Evolutionary conservation across 176 grass and related monocot species (phyloP).

Genomic region (Musa acuminata): DNA sequence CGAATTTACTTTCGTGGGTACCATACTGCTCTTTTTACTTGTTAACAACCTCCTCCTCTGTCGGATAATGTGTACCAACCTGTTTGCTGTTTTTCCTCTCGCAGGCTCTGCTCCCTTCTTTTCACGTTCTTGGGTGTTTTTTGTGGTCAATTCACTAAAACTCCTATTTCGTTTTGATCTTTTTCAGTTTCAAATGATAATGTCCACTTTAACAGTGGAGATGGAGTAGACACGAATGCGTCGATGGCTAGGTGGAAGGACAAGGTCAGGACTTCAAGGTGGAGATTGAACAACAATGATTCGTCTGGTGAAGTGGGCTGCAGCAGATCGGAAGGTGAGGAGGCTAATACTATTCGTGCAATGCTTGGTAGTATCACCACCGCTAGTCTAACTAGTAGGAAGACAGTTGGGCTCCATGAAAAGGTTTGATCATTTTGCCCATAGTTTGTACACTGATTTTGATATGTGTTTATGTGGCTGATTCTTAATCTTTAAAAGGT

Average conservation of each 20-base stretch:
- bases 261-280: conserved; percentile 35
- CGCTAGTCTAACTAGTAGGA: conserved; percentile 24
- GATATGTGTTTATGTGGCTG: conserved; percentile 8
- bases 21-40: not conserved
- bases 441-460: conserved; percentile 9
- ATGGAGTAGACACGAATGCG: conserved; percentile 4
- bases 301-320: conserved; percentile 6
- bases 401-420: conserved; percentile 31
- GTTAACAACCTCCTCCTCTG: not conserved
- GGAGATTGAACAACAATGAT: conserved; percentile 34
- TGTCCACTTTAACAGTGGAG: not conserved
- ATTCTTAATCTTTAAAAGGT: conserved; percentile 26
- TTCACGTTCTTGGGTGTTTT: not conserved
- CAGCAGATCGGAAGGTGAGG: not conserved
- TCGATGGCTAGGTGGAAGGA: conserved; percentile 20
- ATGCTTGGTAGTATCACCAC: conserved; percentile 11
- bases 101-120: not conserved
- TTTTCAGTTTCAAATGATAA: conserved; percentile 12
- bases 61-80: not conserved
- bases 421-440: conserved; percentile 34
- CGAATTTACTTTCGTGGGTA: conserved; percentile 4
- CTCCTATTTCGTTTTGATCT: not conserved
- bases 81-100: conserved; percentile 5
- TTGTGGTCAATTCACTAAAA: not conserved
- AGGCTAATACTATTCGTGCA: conserved; percentile 21